Conservation (phyloP, 2,329 filamentous ascomycete species). For the Sclerotinia nivalis region DNA sequence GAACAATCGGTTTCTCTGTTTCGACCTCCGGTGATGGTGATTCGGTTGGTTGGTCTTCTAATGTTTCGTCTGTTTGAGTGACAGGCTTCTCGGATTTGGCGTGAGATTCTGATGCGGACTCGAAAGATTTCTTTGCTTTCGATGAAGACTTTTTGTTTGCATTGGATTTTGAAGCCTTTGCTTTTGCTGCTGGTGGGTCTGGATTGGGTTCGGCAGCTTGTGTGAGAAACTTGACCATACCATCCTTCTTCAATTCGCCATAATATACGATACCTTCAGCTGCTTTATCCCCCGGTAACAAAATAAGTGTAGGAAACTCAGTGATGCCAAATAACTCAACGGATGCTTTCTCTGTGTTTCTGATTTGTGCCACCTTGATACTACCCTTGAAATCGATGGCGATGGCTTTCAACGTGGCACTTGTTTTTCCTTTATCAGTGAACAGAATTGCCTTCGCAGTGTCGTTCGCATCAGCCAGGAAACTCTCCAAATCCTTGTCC, state of each 20-base stretch:
- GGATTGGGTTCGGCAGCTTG: constrained; percentile 78
- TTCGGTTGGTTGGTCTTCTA: constrained; percentile 54
- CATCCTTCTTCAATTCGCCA: constrained; percentile 82
- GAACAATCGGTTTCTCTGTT: constrained; percentile 46
- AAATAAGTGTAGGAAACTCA: constrained; percentile 77
- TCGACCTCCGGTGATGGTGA: constrained; percentile 46
- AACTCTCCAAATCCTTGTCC: constrained; percentile 76
- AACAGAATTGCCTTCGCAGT: constrained; percentile 86
- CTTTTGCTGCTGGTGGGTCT: constrained; percentile 59
- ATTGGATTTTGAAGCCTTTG: constrained; percentile 47
- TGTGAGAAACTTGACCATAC: constrained; percentile 78
- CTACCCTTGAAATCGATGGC: constrained; percentile 88
- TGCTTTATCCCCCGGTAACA: constrained; percentile 69
- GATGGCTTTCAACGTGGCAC: constrained; percentile 76
- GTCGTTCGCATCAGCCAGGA: constrained; percentile 66
- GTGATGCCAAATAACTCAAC: constrained; percentile 74
- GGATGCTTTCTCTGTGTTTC: constrained; percentile 61
- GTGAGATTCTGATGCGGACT: constrained; percentile 53
- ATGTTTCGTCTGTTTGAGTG: constrained; percentile 51
- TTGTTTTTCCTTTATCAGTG: constrained; percentile 87
- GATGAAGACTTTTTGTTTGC: constrained; percentile 42
- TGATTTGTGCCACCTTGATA: constrained; percentile 78
- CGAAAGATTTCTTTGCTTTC: constrained; percentile 49
- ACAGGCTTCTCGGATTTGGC: constrained; percentile 50
- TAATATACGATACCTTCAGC: constrained; percentile 71